These are phyloP conservation scores for Cladorrhinum samala DNA, from an alignment of 495 filamentous ascomycete genomes.

Conservation along the genomic window DNA sequence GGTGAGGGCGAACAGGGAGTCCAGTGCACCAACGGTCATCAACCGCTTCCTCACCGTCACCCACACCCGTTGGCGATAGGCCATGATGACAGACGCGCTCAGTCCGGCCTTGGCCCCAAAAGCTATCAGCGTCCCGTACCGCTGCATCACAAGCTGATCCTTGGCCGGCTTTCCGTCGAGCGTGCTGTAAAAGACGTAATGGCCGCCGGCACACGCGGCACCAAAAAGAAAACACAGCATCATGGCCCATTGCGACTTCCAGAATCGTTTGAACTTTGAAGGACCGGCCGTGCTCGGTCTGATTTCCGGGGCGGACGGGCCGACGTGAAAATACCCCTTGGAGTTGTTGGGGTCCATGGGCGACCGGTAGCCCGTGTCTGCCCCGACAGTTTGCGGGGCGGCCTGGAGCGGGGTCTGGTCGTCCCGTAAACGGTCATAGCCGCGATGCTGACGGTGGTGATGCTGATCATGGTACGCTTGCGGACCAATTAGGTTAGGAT, in stretches of 20 bases:
- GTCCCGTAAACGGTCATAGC: neutral
- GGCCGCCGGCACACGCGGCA: conserved; percentile 27
- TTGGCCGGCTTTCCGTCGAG: conserved; percentile 26
- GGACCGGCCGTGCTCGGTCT: neutral
- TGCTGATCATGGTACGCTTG: neutral
- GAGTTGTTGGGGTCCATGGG: neutral
- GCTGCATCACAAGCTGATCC: conserved; percentile 32
- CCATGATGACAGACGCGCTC: conserved; percentile 25
- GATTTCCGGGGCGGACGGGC: neutral
- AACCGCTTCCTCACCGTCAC: conserved; percentile 29
- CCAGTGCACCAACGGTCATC: conserved; percentile 28
- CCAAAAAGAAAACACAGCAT: conserved; percentile 30
- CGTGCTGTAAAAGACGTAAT: conserved; percentile 29
- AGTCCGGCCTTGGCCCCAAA: conserved; percentile 34
- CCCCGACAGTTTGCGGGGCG: neutral
- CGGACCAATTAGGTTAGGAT: neutral
- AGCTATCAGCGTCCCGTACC: conserved; percentile 32
- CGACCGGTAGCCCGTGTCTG: neutral
- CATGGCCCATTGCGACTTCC: conserved; percentile 27
- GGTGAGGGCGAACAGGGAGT: conserved; percentile 31
- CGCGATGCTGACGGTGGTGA: neutral
- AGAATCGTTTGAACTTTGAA: conserved; percentile 6
- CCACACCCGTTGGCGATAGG: conserved; percentile 33
- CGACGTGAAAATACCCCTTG: neutral
- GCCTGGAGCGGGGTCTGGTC: neutral